phyloP scores from a whole-genome alignment of 164 flowering plant species.

The Macadamia tetraphylla region DNA sequence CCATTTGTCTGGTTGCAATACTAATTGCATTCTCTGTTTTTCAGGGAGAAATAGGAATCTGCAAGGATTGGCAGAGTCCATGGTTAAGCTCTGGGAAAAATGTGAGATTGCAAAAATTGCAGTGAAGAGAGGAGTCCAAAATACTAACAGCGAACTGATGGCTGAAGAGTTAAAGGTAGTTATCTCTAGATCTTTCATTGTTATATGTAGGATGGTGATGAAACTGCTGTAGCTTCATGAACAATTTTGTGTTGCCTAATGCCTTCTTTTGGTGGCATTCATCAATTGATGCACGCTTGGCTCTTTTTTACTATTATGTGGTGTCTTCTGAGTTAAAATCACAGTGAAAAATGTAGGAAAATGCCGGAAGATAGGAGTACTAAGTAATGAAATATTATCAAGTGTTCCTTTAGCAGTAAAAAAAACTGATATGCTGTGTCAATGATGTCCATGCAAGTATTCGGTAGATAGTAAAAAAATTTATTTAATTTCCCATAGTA shows the following conservation, averaged over 20 bases:
- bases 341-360: background rate
- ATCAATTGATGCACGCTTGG: background rate
- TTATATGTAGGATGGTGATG: background rate
- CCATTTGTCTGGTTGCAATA: conserved; percentile 2
- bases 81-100: conserved; percentile 92
- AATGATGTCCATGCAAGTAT: too few species aligned
- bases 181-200: background rate
- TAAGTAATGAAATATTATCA: background rate
- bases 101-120: conserved; percentile 95
- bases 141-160: conserved; percentile 79
- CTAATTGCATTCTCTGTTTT: conserved; percentile 2
- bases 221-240: background rate
- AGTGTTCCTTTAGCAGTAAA: background rate
- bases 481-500: too few species aligned
- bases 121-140: conserved; percentile 93
- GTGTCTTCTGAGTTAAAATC: too few species aligned
- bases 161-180: conserved; percentile 89
- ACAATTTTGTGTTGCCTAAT: background rate
- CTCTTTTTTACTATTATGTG: background rate
- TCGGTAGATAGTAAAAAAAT: too few species aligned
- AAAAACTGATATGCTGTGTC: background rate
- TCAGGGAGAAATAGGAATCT: conserved; percentile 87
- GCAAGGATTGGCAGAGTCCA: conserved; percentile 87
- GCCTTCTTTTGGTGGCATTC: background rate
- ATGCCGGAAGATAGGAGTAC: background rate